A percentile compares a stretch with the other conserved stretches of the same genome.
phyloP scores from a whole-genome alignment of 2,329 filamentous ascomycete genomes.

The Hypoxylon sp. region DNA sequence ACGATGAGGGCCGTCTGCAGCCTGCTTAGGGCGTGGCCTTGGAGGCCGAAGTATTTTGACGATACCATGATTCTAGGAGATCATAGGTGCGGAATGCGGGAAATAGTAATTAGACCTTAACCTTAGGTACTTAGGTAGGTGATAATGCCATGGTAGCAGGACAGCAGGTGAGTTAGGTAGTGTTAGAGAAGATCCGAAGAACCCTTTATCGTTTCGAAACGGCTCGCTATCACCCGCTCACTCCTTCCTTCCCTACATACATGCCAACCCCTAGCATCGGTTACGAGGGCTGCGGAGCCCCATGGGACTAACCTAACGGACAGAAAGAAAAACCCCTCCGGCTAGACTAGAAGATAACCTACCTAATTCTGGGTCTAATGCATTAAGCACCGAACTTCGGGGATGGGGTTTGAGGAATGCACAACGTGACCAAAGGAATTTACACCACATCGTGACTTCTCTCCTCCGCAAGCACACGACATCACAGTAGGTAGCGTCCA shows the following conservation, averaged over 20 bases:
- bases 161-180: background rate
- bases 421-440: slow-evolving; percentile 10
- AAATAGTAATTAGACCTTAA: slow-evolving; percentile 3
- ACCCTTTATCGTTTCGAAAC: background rate
- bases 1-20: slow-evolving; percentile 59
- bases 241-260: background rate
- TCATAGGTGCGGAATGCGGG: slow-evolving; percentile 20
- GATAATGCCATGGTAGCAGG: background rate
- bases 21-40: slow-evolving; percentile 53
- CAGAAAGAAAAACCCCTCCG: background rate
- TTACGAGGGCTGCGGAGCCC: slow-evolving; percentile 34
- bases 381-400: slow-evolving; percentile 18
- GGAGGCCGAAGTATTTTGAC: slow-evolving; percentile 51
- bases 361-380: too few relatives aligned
- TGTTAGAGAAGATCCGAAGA: background rate
- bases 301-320: slow-evolving; percentile 35
- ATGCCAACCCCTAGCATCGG: slow-evolving; percentile 1
- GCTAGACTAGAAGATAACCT: too few relatives aligned
- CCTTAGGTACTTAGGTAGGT: background rate
- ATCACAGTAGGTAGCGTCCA: too few relatives aligned
- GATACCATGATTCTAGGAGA: slow-evolving; percentile 25
- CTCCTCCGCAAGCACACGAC: background rate
- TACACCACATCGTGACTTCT: slow-evolving; percentile 15
- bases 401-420: slow-evolving; percentile 10
- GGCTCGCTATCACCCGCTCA: slow-evolving; percentile 4